phyloP scores from a whole-genome alignment of 768 basidiomycete genomes.

The Trametes cinnabarina region DNA sequence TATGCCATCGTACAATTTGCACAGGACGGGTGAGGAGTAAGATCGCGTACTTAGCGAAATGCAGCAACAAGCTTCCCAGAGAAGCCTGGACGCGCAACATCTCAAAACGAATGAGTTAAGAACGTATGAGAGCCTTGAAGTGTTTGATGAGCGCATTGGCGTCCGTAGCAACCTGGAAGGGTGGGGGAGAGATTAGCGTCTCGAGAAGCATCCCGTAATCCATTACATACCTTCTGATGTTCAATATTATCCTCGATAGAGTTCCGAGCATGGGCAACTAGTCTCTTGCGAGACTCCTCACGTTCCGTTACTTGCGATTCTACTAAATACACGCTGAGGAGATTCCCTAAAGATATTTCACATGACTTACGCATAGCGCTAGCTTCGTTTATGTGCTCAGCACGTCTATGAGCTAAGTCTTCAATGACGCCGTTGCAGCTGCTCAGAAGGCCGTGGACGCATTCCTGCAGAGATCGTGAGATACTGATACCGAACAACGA shows the following conservation, averaged over 20 bases:
- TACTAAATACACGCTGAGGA: slow-evolving; percentile 21
- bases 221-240: slow-evolving; percentile 33
- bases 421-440: slow-evolving; percentile 23
- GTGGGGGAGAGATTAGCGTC: neutral
- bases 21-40: too few relatives aligned
- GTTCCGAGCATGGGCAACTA: slow-evolving; percentile 34
- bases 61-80: too few relatives aligned
- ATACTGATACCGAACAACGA: too few relatives aligned
- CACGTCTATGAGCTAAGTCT: slow-evolving; percentile 33
- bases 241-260: slow-evolving; percentile 39
- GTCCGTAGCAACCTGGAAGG: slow-evolving; percentile 35
- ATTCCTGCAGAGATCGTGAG: slow-evolving; percentile 11
- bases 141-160: slow-evolving; percentile 40
- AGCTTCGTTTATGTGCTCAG: slow-evolving; percentile 31
- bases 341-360: neutral
- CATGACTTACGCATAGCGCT: slow-evolving; percentile 34
- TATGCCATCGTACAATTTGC: too few relatives aligned
- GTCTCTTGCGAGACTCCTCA: slow-evolving; percentile 33
- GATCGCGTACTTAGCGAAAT: too few relatives aligned
- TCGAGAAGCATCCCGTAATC: neutral
- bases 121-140: slow-evolving; percentile 38
- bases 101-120: neutral
- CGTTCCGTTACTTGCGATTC: slow-evolving; percentile 32
- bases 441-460: slow-evolving; percentile 17
- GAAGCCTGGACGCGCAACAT: neutral